phyloP scores from a whole-genome alignment of 2,329 filamentous ascomycete species.

The Boeremia exigua region DNA sequence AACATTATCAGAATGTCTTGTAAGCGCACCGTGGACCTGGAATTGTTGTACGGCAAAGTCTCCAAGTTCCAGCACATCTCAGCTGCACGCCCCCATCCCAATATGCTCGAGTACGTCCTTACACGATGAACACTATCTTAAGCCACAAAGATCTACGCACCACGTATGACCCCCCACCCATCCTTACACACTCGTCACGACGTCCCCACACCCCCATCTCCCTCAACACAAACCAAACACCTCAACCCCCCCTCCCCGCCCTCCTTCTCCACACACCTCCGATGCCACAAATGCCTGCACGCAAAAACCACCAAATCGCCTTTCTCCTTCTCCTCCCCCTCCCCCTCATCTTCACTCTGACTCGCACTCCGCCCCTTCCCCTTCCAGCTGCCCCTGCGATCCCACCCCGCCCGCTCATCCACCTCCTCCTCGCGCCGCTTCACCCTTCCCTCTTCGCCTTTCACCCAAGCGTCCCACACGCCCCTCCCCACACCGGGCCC shows the following conservation, averaged over 20 bases:
- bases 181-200: too few relatives aligned
- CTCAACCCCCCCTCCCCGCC: constrained; percentile 21
- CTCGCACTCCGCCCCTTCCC: constrained; percentile 47
- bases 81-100: too few relatives aligned
- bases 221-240: constrained; percentile 35
- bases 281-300: constrained; percentile 51
- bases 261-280: constrained; percentile 37
- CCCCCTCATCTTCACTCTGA: constrained; percentile 25
- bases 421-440: constrained; percentile 47
- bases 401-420: constrained; percentile 30
- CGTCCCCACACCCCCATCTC: too few relatives aligned
- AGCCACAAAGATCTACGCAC: too few relatives aligned
- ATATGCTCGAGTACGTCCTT: too few relatives aligned
- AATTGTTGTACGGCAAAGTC: too few relatives aligned
- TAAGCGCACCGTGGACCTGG: too few relatives aligned
- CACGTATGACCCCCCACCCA: too few relatives aligned
- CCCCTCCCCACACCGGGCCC: constrained; percentile 80
- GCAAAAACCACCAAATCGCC: constrained; percentile 46
- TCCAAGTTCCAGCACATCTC: too few relatives aligned
- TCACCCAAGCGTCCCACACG: constrained; percentile 80
- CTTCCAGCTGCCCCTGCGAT: constrained; percentile 58
- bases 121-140: too few relatives aligned
- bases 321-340: constrained; percentile 5
- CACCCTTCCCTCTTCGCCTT: constrained; percentile 49
- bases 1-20: too few relatives aligned